Percentiles rank a stretch among this genome's conserved stretches.
Conservation (phyloP, 345 rosid genomes). For the Syzygium oleosum region DNA sequence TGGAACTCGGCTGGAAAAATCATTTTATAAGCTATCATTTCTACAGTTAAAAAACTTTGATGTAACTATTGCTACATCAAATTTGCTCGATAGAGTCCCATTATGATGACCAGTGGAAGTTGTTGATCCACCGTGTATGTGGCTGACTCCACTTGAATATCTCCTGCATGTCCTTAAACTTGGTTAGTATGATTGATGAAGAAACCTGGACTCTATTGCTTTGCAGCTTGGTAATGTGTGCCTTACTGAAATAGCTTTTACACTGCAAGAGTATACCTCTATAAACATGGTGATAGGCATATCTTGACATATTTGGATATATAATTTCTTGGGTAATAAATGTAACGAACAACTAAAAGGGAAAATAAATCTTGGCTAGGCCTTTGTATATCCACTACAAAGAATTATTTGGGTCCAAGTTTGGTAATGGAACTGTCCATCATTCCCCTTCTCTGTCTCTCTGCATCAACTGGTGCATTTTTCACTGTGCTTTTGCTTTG, state of each 20-base stretch:
- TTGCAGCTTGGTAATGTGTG: not conserved
- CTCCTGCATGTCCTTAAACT: not conserved
- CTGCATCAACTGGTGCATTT: conserved; percentile 27
- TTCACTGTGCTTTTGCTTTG: conserved; percentile 38
- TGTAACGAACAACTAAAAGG: not conserved
- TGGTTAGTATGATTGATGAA: not conserved
- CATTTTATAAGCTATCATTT: not conserved
- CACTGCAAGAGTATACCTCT: not conserved
- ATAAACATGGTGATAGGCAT: not conserved
- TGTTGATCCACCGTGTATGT: not conserved
- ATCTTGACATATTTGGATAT: not conserved
- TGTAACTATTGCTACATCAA: not conserved
- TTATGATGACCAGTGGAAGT: not conserved
- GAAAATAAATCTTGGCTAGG: not conserved
- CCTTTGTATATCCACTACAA: not conserved
- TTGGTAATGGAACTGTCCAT: not conserved
- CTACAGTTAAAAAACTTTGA: not conserved
- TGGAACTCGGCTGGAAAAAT: not conserved
- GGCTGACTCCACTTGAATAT: not conserved
- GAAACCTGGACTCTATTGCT: not conserved
- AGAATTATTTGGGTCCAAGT: not conserved
- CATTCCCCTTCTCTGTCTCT: not conserved
- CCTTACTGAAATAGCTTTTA: not conserved
- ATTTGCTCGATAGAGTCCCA: not conserved
- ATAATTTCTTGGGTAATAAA: not conserved